Evolutionary conservation across 2,329 filamentous ascomycete genomes (phyloP), one percentile per base, ranked within the genome.

Genomic region (Pseudogymnoascus sp.): DNA sequence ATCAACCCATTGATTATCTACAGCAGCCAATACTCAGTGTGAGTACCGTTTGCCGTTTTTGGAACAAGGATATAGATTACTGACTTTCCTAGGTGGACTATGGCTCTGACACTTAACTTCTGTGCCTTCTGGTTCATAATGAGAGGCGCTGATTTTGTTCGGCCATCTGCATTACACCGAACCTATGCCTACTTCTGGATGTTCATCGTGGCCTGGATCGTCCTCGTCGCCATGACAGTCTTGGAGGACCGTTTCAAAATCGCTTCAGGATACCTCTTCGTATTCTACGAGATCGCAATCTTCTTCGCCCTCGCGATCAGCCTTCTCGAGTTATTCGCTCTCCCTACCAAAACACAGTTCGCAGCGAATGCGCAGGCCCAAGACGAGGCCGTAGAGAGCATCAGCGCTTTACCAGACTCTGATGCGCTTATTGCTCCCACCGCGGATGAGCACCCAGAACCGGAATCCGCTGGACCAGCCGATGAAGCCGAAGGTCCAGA

Each of bases 1-100:
- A 77, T 93, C 71, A 97, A 97, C 71, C 92, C 93, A 1, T 83
- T 91, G 69, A 91, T 97, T 69, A 79, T 94, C n/a, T 94, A 97
- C 76, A 92, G 91, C 75, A 95, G 89, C 69, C 82, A 87, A 58
- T 97, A 94, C 72, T 81, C 90, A 4, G 88, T 97, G 70, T 82
- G 71, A 73, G 80, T 76, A 7, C 0, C 19, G 11, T 1, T 21
- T 6, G 1, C 19, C 6, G 38, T 2, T 1, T 55, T 31, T 19
- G 26, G n/a, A 26, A 19, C 29, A 11, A n/a, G 16, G 14, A 38
- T 8, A 5, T 23, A 1, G 41, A 6, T 33, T 52, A 49, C 68
- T 72, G 60, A 70, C 66, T 7, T 2, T 2, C 3, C 4, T 38
- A 82, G 80, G 1, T 96, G 92, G 91, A 84, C 85, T 29, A 95